Evolutionary conservation across 164 flowering plant species (phyloP).

Genomic region (Vitis riparia): DNA sequence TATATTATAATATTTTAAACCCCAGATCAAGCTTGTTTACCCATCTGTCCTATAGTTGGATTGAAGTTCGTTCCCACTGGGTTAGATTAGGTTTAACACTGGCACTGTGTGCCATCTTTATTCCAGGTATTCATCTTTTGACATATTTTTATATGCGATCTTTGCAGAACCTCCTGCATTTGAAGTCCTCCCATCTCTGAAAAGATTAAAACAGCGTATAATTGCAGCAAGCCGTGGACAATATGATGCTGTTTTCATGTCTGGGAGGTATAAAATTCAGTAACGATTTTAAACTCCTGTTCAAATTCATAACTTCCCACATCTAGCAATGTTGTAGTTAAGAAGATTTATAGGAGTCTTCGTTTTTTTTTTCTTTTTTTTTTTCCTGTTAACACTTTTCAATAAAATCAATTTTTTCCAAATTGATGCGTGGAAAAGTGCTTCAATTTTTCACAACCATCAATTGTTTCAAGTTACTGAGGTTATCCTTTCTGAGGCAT

Average conservation of each 20-base stretch:
- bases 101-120: background rate
- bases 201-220: constrained; percentile 76
- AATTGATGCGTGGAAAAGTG: too few species aligned
- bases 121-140: background rate
- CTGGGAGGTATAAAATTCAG: constrained; percentile 60
- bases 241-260: constrained; percentile 96
- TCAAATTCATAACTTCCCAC: background rate
- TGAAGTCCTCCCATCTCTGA: constrained; percentile 85
- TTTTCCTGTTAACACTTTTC: too few species aligned
- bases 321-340: background rate
- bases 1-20: too few species aligned
- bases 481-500: too few species aligned
- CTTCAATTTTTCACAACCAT: too few species aligned
- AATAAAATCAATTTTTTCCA: too few species aligned
- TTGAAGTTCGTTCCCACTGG: too few species aligned
- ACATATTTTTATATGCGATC: background rate
- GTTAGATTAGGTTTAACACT: background rate
- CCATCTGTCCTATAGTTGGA: too few species aligned
- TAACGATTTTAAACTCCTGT: constrained; percentile 18
- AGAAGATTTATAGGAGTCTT: background rate
- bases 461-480: too few species aligned
- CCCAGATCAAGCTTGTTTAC: too few species aligned
- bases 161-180: constrained; percentile 90
- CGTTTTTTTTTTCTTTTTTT: too few species aligned
- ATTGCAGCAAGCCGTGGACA: constrained; percentile 82